Percentiles rank a stretch among this genome's conserved stretches.
phyloP scores from a whole-genome alignment of 495 filamentous ascomycete species.

The Daldinia loculata region DNA sequence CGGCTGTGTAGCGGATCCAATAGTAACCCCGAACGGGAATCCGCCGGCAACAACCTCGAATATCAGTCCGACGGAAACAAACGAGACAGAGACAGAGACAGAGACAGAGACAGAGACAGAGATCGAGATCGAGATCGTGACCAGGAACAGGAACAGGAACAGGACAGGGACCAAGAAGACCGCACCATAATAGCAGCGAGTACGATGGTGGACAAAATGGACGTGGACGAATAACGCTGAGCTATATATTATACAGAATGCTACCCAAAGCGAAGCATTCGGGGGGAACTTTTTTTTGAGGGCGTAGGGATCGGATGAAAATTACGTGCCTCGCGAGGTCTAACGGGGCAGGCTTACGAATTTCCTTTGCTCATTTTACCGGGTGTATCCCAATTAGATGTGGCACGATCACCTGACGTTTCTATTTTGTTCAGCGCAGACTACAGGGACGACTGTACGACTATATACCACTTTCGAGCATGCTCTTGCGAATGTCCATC shows the following conservation, averaged over 20 bases:
- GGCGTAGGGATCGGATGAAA: slow-evolving; percentile 9
- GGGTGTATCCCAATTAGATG: slow-evolving; percentile 28
- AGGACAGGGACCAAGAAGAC: slow-evolving; percentile 38
- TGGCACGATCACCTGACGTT: slow-evolving; percentile 30
- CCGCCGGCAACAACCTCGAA: slow-evolving; percentile 32
- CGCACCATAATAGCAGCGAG: slow-evolving; percentile 44
- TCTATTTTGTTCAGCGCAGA: slow-evolving; percentile 30
- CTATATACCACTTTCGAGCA: slow-evolving; percentile 38
- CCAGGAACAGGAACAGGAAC: slow-evolving; percentile 3
- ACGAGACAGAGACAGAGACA: slow-evolving; percentile 9
- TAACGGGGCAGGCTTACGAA: slow-evolving; percentile 18
- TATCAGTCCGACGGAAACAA: slow-evolving; percentile 43
- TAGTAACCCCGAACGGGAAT: slow-evolving; percentile 44
- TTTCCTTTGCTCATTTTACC: slow-evolving; percentile 30
- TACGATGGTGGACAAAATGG: slow-evolving; percentile 49
- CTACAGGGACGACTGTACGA: slow-evolving; percentile 40
- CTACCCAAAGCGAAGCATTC: slow-evolving; percentile 12
- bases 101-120: slow-evolving; percentile 2
- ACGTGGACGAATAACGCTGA: slow-evolving; percentile 43
- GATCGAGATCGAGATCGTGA: slow-evolving; percentile 11
- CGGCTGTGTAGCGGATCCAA: slow-evolving; percentile 52
- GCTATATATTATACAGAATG: slow-evolving; percentile 9
- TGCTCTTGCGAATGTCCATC: slow-evolving; percentile 15
- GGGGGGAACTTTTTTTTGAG: neutral
- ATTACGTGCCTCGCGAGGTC: slow-evolving; percentile 7